These are phyloP conservation scores for Xylaria sp. DNA, from an alignment of 2,329 filamentous ascomycete species.

Conservation along the genomic window DNA sequence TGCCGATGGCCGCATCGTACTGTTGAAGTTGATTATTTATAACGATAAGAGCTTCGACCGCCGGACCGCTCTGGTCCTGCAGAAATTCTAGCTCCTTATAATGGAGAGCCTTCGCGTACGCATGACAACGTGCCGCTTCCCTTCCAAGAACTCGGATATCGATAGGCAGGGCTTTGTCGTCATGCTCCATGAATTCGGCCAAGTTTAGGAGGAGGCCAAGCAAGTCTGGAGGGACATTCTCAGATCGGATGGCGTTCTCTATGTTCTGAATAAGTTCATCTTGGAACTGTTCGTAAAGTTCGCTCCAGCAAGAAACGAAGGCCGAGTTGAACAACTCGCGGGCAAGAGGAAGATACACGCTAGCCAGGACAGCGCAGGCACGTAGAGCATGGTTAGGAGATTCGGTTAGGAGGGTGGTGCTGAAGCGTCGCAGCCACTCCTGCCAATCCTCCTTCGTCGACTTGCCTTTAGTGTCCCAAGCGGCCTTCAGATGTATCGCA, in stretches of 20 bases:
- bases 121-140: conserved; percentile 95
- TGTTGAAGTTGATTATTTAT: conserved; percentile 99
- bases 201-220: conserved; percentile 92
- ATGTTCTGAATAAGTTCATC: conserved; percentile 96
- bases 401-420: conserved; percentile 90
- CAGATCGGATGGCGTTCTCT: conserved; percentile 91
- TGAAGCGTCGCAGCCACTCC: conserved; percentile 97
- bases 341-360: conserved; percentile 87
- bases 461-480: conserved; percentile 96
- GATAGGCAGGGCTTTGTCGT: conserved; percentile 96
- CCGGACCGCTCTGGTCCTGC: conserved; percentile 92
- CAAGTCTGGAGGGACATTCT: conserved; percentile 94
- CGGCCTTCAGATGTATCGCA: conserved; percentile 92
- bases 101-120: conserved; percentile 95
- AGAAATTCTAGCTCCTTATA: conserved; percentile 99
- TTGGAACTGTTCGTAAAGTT: conserved; percentile 94
- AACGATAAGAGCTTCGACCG: conserved; percentile 95
- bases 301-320: conserved; percentile 98
- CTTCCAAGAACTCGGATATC: conserved; percentile 93
- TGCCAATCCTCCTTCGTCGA: conserved; percentile 99
- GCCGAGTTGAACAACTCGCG: conserved; percentile 97
- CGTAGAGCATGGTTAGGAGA: conserved; percentile 94
- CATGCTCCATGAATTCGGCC: conserved; percentile 99
- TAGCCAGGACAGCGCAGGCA: conserved; percentile 88
- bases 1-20: conserved; percentile 97